These are phyloP conservation scores for Brettanomyces naardenensis DNA, from an alignment of 805 yeast genomes.

Conservation along the genomic window DNA sequence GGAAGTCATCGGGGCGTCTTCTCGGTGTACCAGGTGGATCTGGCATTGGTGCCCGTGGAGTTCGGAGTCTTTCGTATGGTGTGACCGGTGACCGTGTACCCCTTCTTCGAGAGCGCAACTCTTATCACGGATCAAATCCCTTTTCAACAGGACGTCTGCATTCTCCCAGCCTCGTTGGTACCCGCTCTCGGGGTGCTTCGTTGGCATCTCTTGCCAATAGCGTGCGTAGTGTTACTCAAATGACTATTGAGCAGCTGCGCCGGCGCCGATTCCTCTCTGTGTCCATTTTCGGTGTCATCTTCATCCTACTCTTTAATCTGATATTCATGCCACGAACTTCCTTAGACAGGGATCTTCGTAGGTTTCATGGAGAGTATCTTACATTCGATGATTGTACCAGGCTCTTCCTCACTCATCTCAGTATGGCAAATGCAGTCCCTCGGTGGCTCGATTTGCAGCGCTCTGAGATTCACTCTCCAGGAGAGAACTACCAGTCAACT, in stretches of 20 bases:
- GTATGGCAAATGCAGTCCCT: conserved; percentile 15
- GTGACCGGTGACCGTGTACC: neutral
- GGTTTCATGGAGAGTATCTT: conserved; percentile 59
- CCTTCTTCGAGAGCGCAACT: neutral
- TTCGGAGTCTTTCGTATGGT: no score
- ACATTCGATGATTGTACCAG: conserved; percentile 68
- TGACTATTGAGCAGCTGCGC: conserved; percentile 22
- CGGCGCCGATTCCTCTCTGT: conserved; percentile 27
- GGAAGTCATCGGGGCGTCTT: no score
- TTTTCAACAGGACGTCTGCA: neutral
- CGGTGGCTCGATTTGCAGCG: conserved; percentile 14
- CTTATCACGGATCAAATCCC: neutral
- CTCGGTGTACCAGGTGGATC: no score
- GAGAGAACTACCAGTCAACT: conserved; percentile 15
- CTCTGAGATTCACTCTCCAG: conserved; percentile 17
- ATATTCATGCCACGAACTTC: conserved; percentile 83
- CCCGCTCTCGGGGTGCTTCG: no score
- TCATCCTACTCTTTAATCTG: conserved; percentile 51
- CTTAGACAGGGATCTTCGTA: conserved; percentile 66
- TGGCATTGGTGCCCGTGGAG: no score
- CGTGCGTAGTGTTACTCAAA: conserved; percentile 19
- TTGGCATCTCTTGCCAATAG: conserved; percentile 24
- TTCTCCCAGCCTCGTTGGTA: conserved; percentile 5
- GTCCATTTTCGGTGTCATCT: conserved; percentile 29
- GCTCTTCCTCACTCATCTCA: conserved; percentile 30